Evolutionary conservation across 345 rosid species (phyloP).

Genomic region (Populus pruinosa): DNA sequence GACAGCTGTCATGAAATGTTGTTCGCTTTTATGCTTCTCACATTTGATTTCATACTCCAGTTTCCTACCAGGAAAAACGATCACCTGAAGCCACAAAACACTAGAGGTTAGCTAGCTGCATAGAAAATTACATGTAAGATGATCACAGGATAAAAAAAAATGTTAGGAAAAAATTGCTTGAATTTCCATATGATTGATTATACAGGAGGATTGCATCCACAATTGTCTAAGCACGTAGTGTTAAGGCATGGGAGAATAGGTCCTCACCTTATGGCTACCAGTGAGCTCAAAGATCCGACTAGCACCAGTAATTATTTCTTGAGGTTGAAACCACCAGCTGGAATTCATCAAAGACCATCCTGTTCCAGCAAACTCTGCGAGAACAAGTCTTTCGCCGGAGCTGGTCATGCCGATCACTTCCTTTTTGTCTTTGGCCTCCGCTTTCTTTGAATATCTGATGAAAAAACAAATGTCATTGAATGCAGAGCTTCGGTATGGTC

Average conservation of each 20-base stretch:
- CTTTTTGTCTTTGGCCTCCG: constrained; percentile 4
- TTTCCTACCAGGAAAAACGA: constrained; percentile 19
- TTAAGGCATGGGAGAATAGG: neutral
- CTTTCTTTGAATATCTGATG: neutral
- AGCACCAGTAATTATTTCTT: neutral
- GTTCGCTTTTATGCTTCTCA: constrained; percentile 4
- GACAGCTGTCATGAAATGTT: constrained; percentile 11
- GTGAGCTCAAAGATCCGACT: constrained; percentile 14
- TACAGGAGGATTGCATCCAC: neutral
- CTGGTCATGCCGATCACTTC: constrained; percentile 13
- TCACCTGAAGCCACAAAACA: constrained; percentile 8
- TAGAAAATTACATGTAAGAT: neutral
- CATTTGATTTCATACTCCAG: constrained; percentile 12
- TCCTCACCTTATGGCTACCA: constrained; percentile 8
- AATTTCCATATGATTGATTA: neutral
- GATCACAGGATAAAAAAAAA: neutral
- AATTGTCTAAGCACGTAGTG: neutral
- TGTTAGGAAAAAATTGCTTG: neutral
- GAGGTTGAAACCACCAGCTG: constrained; percentile 11
- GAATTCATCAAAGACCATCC: constrained; percentile 23
- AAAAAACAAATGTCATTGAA: neutral
- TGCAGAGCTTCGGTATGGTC: neutral
- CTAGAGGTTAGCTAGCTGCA: neutral
- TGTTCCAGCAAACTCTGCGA: constrained; percentile 17
- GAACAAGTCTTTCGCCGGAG: constrained; percentile 15